Evolutionary conservation across 306 rosid genomes (phyloP).

Genomic region (Pyrus pyrifolia): DNA sequence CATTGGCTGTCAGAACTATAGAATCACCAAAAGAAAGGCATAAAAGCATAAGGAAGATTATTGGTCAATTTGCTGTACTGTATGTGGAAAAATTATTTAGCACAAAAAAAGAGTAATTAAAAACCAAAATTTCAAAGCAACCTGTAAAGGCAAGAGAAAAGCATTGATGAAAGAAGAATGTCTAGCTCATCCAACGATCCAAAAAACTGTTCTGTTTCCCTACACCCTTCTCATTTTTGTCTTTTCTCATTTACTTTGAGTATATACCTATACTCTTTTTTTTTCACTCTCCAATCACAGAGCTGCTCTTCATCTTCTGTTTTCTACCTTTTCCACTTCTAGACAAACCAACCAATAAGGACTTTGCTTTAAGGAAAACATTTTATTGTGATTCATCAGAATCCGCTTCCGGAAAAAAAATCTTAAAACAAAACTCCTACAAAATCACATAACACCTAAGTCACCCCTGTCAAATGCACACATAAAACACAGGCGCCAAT

Average conservation of each 20-base stretch:
- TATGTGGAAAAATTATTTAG: not conserved
- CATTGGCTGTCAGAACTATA: not conserved
- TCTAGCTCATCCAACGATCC: not conserved
- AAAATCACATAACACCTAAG: not conserved
- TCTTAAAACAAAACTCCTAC: not conserved
- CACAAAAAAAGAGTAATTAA: not conserved
- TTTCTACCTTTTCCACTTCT: not conserved
- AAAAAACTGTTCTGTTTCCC: not conserved
- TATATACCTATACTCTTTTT: not conserved
- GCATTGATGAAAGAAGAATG: not conserved
- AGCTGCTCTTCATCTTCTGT: not conserved
- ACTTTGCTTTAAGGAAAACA: too few relatives aligned
- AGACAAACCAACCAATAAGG: not conserved
- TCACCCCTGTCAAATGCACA: not conserved
- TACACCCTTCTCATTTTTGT: not conserved
- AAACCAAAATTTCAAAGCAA: not conserved
- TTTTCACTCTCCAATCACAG: not conserved
- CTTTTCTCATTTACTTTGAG: not conserved
- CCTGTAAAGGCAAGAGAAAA: not conserved
- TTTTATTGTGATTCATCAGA: too few relatives aligned
- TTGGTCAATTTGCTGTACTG: not conserved
- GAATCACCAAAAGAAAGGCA: not conserved
- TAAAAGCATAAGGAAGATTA: not conserved
- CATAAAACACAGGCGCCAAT: not conserved
- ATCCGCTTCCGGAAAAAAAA: not conserved